A percentile compares a stretch with the other conserved stretches of the same genome.
These are phyloP conservation scores for Xanthoceras sorbifolium DNA, from an alignment of 345 rosid species.

Conservation along the genomic window DNA sequence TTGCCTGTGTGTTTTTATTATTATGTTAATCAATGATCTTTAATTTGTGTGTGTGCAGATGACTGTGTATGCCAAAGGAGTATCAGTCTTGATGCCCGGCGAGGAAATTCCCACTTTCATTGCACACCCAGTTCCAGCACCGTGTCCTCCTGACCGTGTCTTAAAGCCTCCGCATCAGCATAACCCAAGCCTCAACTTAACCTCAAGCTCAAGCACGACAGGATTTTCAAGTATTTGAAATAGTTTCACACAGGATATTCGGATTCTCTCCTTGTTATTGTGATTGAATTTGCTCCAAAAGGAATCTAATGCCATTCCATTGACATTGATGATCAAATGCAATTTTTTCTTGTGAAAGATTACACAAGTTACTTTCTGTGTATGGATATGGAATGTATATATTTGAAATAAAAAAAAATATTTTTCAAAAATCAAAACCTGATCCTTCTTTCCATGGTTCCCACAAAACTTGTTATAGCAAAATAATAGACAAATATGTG, in stretches of 20 bases:
- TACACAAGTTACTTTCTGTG: neutral
- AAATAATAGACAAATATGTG: too few relatives aligned
- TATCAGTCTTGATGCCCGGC: conserved; percentile 83
- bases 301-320: conserved; percentile 2
- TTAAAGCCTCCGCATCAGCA: conserved; percentile 40
- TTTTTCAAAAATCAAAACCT: neutral
- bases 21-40: neutral
- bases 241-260: neutral
- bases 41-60: conserved; percentile 39
- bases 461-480: neutral
- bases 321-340: neutral
- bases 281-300: neutral
- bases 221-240: neutral
- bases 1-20: neutral
- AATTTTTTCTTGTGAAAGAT: neutral
- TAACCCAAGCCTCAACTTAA: conserved; percentile 9
- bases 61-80: conserved; percentile 54
- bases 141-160: conserved; percentile 46
- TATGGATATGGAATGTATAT: neutral
- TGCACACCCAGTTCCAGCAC: conserved; percentile 67
- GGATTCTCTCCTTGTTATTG: neutral
- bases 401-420: neutral
- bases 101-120: conserved; percentile 69
- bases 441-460: neutral
- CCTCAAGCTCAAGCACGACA: conserved; percentile 21